These are phyloP conservation scores for Leccinum uliginosum DNA, from an alignment of 768 basidiomycete genomes.

Conservation along the genomic window DNA sequence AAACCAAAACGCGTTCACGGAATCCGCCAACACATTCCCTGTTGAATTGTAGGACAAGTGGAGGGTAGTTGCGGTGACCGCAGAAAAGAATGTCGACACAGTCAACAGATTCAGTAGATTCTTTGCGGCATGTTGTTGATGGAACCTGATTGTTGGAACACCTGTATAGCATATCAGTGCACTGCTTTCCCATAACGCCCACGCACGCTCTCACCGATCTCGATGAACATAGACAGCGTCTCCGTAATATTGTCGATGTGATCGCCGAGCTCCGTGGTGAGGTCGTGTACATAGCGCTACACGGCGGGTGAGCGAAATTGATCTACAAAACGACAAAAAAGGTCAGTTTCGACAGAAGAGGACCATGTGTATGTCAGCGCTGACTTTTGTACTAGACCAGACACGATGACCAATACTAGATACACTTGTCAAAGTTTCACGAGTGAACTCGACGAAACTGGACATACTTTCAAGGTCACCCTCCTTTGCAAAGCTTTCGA, in stretches of 20 bases:
- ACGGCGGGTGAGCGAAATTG: slow-evolving; percentile 52
- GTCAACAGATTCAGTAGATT: slow-evolving; percentile 49
- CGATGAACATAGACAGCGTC: slow-evolving; percentile 47
- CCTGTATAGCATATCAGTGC: slow-evolving; percentile 34
- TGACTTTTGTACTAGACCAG: slow-evolving; percentile 43
- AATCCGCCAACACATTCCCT: slow-evolving; percentile 34
- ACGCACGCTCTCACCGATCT: slow-evolving; percentile 45
- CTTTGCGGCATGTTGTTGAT: slow-evolving; percentile 46
- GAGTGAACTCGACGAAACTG: not conserved
- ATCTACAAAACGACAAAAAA: slow-evolving; percentile 32
- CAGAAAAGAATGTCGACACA: slow-evolving; percentile 51
- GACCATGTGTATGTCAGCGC: not conserved
- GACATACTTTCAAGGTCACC: slow-evolving; percentile 45
- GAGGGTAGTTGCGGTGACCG: slow-evolving; percentile 47
- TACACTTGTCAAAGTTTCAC: slow-evolving; percentile 9
- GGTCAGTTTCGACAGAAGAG: slow-evolving; percentile 4
- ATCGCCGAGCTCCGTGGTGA: slow-evolving; percentile 47
- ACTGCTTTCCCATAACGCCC: slow-evolving; percentile 14
- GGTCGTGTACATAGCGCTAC: slow-evolving; percentile 51
- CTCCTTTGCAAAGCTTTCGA: slow-evolving; percentile 44
- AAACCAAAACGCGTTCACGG: slow-evolving; percentile 53
- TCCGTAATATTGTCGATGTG: slow-evolving; percentile 49
- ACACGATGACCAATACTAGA: slow-evolving; percentile 55
- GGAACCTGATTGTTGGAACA: slow-evolving; percentile 52
- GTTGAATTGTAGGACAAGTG: slow-evolving; percentile 41